A percentile compares a stretch with the other conserved stretches of the same genome.
Evolutionary conservation across 257 asterid genomes (phyloP).

Genomic region (Solanum sejunctum): DNA sequence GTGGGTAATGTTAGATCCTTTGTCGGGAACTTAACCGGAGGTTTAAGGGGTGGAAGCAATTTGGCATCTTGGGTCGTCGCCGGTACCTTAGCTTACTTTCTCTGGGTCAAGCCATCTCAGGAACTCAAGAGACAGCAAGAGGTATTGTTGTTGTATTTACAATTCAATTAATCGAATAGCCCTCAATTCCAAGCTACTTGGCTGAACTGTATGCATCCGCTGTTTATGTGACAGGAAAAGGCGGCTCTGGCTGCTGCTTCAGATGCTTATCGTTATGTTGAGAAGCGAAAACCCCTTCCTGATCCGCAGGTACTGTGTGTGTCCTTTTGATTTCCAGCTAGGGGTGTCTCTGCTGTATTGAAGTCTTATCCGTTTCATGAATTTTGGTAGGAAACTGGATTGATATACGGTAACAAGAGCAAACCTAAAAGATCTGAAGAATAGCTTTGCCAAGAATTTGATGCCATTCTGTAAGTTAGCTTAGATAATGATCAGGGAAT

Average conservation of each 20-base stretch:
- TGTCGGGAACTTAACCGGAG: constrained; percentile 70
- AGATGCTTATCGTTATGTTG: constrained; percentile 55
- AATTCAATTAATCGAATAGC: not conserved
- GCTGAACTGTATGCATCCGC: not conserved
- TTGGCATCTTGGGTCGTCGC: constrained; percentile 90
- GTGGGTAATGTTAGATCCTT: constrained; percentile 65
- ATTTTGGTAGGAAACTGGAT: constrained; percentile 57
- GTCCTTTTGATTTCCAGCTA: not conserved
- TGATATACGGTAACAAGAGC: constrained; percentile 62
- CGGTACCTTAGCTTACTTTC: constrained; percentile 92
- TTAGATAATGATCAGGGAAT: not conserved
- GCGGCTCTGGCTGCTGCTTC: constrained; percentile 68
- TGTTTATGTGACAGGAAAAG: constrained; percentile 33
- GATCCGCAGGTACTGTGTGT: constrained; percentile 61
- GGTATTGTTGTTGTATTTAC: constrained; percentile 10
- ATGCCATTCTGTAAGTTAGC: constrained; percentile 18
- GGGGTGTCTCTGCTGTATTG: not conserved
- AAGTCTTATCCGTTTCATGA: not conserved
- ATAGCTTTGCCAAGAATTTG: constrained; percentile 8
- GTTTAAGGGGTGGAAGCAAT: constrained; percentile 74
- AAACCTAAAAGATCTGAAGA: constrained; percentile 21
- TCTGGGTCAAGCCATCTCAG: constrained; percentile 89
- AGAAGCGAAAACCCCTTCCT: constrained; percentile 70
- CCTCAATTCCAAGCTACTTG: not conserved
- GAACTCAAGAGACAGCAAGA: constrained; percentile 72